Conservation (phyloP, 1,284 basidiomycete species). For the Sporisorium sorghi region DNA sequence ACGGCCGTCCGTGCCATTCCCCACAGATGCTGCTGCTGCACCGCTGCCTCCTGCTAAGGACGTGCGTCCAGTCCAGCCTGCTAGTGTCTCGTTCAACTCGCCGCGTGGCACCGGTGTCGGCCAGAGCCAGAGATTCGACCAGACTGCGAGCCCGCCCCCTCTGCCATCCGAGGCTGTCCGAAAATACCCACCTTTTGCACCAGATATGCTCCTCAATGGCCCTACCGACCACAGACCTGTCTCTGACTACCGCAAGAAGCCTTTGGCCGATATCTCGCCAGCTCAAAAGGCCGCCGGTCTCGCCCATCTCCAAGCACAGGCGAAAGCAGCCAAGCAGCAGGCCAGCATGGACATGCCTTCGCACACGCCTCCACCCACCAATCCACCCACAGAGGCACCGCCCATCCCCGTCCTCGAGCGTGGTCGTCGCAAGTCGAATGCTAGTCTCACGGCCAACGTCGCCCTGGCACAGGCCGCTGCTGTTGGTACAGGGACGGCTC, state of each 20-base stretch:
- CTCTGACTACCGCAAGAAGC: conserved; percentile 57
- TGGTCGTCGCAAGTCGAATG: conserved; percentile 44
- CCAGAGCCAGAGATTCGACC: background rate
- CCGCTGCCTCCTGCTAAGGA: conserved; percentile 34
- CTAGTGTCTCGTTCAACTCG: background rate
- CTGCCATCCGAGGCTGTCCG: conserved; percentile 37
- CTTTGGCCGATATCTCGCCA: conserved; percentile 50
- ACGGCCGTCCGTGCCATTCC: conserved; percentile 6
- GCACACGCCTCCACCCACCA: conserved; percentile 16
- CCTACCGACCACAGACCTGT: conserved; percentile 50
- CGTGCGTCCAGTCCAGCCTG: conserved; percentile 1
- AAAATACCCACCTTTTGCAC: conserved; percentile 10
- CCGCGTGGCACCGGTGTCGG: conserved; percentile 10
- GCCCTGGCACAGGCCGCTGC: conserved; percentile 37
- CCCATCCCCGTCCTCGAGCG: conserved; percentile 38
- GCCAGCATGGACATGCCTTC: conserved; percentile 12
- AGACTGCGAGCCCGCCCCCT: conserved; percentile 5
- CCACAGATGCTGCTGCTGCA: conserved; percentile 13
- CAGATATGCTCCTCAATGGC: conserved; percentile 31
- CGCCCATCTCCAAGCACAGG: conserved; percentile 42
- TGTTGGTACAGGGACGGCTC: background rate
- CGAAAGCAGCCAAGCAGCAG: conserved; percentile 25
- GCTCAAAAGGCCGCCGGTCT: conserved; percentile 48
- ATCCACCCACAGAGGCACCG: conserved; percentile 29
- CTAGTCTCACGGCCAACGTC: conserved; percentile 41